Base-by-base conservation (phyloP, 345 rosid genomes). In the Sisymbrium altissimum region DNA sequence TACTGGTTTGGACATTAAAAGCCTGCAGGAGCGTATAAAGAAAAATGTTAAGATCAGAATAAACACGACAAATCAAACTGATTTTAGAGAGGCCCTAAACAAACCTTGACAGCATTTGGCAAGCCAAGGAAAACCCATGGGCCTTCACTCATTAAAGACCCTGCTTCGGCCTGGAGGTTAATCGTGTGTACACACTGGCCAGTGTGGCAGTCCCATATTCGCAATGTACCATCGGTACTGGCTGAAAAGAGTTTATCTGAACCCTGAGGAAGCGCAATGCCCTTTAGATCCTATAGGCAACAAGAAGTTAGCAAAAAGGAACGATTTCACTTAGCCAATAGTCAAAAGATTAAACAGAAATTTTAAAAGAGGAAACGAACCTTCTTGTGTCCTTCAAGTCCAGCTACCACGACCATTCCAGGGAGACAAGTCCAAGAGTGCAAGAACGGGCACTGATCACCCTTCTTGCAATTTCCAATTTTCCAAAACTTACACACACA, bases 191-290 rank as follows among this genome's bases (percentile, higher is more conserved):
- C 64, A 67, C 85, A 78, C 40, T 73, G 82, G 67, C 92, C 93
- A 76, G 81, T 73, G 58, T 75, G 74, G 72, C 86, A 85, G 68
- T 85, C 84, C n/a, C 91, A 89, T 11, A 85, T 58, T 6, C 50
- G 19, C 52, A 76, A 75, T 1, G 77, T 70, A 66, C 89, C 87
- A 70, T 85, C 91, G 45, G 50, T 55, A 70, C 91, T 84, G 18
- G 79, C 85, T 4, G 94, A 72, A 46, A 69, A 84, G 56, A 89
- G 95, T 78, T 85, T 85, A 65, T 85, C 80, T 4, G 87, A 89
- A 9, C 82, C 79, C 4, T 61, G 11, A 58, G 91, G 87, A 36
- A 85, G 80, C 6, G 81, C 82, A 32, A 87, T 78, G 23, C 91
- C 94, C 33, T 78, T 77, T 11, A 86, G 4, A 40, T 78, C 82